These are phyloP conservation scores for Cicer arietinum DNA, from an alignment of 306 rosid genomes.

Conservation along the genomic window DNA sequence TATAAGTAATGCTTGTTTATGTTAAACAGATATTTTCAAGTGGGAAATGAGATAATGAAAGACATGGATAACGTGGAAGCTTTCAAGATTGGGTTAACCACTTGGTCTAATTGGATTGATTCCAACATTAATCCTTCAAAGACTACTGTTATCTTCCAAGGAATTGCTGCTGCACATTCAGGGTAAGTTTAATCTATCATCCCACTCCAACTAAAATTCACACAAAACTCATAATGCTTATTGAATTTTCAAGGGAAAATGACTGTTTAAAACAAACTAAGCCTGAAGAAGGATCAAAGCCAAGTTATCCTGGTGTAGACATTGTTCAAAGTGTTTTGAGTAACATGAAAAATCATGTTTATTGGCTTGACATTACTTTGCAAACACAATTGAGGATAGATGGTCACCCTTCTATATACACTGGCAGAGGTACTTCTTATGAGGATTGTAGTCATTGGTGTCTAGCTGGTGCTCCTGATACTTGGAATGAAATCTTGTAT, in stretches of 20 bases:
- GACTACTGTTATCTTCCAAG: slow-evolving; percentile 72
- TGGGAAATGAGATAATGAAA: slow-evolving; percentile 52
- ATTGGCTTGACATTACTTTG: slow-evolving; percentile 66
- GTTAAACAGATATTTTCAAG: slow-evolving; percentile 59
- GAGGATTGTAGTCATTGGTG: slow-evolving; percentile 85
- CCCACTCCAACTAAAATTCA: slow-evolving; percentile 3
- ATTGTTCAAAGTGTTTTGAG: slow-evolving; percentile 54
- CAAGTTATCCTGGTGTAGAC: slow-evolving; percentile 54
- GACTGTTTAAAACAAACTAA: slow-evolving; percentile 48
- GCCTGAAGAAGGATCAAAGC: slow-evolving; percentile 51
- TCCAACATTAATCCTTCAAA: slow-evolving; percentile 67
- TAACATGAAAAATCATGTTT: slow-evolving; percentile 49
- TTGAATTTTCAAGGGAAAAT: slow-evolving; percentile 41
- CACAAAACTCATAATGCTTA: background rate
- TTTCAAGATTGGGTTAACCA: slow-evolving; percentile 63
- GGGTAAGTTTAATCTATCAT: slow-evolving; percentile 48
- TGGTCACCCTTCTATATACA: slow-evolving; percentile 73
- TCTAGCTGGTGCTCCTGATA: slow-evolving; percentile 75
- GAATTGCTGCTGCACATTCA: slow-evolving; percentile 70
- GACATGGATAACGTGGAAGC: slow-evolving; percentile 78
- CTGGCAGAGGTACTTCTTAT: slow-evolving; percentile 48
- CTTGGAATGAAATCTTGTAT: slow-evolving; percentile 69
- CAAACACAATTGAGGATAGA: slow-evolving; percentile 76
- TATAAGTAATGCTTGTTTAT: background rate
- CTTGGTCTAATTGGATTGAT: slow-evolving; percentile 76